These are phyloP conservation scores for Coemansia sp. DNA, from an alignment of 192 early-diverging fungal species.

Conservation along the genomic window DNA sequence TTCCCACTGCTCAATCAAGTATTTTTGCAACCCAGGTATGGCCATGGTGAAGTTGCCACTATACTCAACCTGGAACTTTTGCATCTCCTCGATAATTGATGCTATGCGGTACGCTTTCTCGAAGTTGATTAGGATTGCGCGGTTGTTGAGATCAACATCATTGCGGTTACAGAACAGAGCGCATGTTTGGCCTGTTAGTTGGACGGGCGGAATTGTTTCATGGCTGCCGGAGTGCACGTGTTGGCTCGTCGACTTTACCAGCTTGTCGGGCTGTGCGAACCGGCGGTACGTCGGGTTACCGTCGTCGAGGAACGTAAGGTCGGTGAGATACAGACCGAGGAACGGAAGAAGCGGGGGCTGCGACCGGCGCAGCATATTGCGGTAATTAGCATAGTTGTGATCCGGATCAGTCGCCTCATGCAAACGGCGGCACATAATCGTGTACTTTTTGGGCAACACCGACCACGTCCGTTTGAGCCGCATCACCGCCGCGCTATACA, in stretches of 20 bases:
- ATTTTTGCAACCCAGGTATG: constrained; percentile 50
- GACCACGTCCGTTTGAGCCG: constrained; percentile 71
- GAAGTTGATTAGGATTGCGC: constrained; percentile 72
- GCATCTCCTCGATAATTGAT: constrained; percentile 66
- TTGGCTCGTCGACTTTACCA: background rate
- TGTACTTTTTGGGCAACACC: constrained; percentile 64
- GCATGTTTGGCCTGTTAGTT: constrained; percentile 45
- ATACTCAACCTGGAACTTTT: constrained; percentile 74
- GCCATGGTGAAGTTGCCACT: constrained; percentile 54
- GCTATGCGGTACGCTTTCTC: constrained; percentile 68
- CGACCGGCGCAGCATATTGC: constrained; percentile 49
- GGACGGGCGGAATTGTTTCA: constrained; percentile 8
- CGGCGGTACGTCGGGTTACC: constrained; percentile 68
- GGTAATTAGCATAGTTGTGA: constrained; percentile 64
- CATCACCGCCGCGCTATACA: constrained; percentile 69
- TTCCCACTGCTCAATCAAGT: constrained; percentile 52
- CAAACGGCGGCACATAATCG: constrained; percentile 59
- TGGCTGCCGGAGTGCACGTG: background rate
- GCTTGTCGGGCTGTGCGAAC: constrained; percentile 24
- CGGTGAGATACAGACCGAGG: constrained; percentile 75
- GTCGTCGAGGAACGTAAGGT: constrained; percentile 82
- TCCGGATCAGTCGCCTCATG: constrained; percentile 59
- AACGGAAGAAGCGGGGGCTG: constrained; percentile 71
- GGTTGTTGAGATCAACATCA: constrained; percentile 34
- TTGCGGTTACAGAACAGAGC: constrained; percentile 30